These are phyloP conservation scores for Phaeosphaeria sp. DNA, from an alignment of 2,329 filamentous ascomycete species.

Conservation along the genomic window DNA sequence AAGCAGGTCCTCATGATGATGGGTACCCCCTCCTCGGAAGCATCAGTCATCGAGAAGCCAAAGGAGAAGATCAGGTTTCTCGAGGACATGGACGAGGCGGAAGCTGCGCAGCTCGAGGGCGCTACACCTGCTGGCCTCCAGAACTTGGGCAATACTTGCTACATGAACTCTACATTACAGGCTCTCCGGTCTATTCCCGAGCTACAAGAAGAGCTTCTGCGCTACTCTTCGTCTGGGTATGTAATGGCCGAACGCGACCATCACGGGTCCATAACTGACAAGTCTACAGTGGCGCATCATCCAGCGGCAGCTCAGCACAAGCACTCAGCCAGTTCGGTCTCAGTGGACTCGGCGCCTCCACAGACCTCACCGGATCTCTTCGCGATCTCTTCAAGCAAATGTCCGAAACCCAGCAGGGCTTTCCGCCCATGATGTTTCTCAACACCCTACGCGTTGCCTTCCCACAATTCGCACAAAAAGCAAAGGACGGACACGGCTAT, in stretches of 20 bases:
- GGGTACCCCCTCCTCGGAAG: conserved; percentile 78
- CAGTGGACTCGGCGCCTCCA: conserved; percentile 62
- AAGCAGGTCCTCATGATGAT: conserved; percentile 95
- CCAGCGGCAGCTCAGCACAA: conserved; percentile 41
- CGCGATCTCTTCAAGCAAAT: conserved; percentile 87
- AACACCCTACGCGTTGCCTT: conserved; percentile 78
- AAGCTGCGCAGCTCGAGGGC: conserved; percentile 80
- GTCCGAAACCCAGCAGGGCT: conserved; percentile 86
- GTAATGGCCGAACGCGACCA: no score
- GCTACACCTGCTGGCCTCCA: conserved; percentile 86
- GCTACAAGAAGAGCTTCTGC: conserved; percentile 77
- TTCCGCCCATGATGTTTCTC: conserved; percentile 82
- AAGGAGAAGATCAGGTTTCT: conserved; percentile 85
- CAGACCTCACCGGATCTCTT: conserved; percentile 78
- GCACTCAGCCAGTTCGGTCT: conserved; percentile 60
- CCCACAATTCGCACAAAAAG: conserved; percentile 91
- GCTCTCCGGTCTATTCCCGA: conserved; percentile 88
- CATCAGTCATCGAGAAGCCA: conserved; percentile 69
- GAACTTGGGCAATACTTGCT: conserved; percentile 97
- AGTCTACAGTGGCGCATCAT: conserved; percentile 29
- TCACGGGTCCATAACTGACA: conserved; percentile 15
- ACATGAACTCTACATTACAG: conserved; percentile 97
- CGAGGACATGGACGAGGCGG: conserved; percentile 97
- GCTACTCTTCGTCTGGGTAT: conserved; percentile 59
- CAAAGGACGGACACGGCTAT: conserved; percentile 81